These are phyloP conservation scores for Solanum chilense DNA, from an alignment of 257 asterid species.

Conservation along the genomic window DNA sequence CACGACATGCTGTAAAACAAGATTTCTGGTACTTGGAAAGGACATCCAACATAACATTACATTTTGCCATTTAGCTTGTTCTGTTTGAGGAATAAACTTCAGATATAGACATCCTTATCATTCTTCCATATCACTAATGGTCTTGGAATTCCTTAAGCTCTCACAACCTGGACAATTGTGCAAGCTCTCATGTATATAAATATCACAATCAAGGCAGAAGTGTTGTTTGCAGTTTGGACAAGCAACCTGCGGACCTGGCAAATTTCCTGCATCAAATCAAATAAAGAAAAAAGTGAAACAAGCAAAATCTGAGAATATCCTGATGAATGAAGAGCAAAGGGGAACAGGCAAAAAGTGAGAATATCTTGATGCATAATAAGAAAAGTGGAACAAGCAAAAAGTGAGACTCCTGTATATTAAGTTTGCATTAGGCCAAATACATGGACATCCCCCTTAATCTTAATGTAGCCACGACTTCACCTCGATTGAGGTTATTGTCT, in stretches of 20 bases:
- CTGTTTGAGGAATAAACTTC: neutral
- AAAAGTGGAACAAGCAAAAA: neutral
- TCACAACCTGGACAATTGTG: constrained; percentile 98
- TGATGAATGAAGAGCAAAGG: neutral
- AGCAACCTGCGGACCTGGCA: constrained; percentile 48
- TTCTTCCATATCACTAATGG: constrained; percentile 15
- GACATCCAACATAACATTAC: neutral
- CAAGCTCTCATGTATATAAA: constrained; percentile 92
- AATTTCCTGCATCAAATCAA: constrained; percentile 43
- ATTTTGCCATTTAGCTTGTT: neutral
- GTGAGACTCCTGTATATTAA: neutral
- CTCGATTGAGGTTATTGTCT: neutral
- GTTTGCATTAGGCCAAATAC: neutral
- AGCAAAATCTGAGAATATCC: neutral
- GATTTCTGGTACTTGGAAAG: neutral
- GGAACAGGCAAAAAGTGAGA: neutral
- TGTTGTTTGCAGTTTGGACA: constrained; percentile 85
- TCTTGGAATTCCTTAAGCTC: constrained; percentile 51
- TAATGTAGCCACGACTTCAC: neutral
- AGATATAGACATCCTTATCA: neutral
- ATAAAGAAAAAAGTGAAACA: neutral
- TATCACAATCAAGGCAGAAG: constrained; percentile 93
- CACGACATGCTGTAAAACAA: neutral
- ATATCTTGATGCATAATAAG: neutral
- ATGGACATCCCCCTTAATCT: neutral